Evolutionary conservation across 78 protist species (phyloP), one percentile per base, ranked within the genome.

Genomic region (Dictyostelium brefeldianum): DNA sequence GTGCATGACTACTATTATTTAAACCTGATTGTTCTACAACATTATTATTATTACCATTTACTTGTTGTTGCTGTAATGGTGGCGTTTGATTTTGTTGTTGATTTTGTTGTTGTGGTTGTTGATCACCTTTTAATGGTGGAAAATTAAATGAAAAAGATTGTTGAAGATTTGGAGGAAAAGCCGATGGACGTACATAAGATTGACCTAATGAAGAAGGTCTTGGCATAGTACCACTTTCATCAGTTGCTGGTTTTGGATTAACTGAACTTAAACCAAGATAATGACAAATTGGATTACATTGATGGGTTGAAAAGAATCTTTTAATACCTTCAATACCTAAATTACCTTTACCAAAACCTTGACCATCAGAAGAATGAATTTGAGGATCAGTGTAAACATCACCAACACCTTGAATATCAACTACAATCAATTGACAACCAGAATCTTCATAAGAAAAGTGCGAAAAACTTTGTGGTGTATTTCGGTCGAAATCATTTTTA

Each of bases 331-430:
- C 78, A 25, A 83, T 46, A 5, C 98, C 97, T 0, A 97, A 70
- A 78, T 97, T 93, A 10, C 98, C 98, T 73, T 94, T 91, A 1
- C 98, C 98, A 73, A 96, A 96, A 11, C 92, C 97, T 29, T 57
- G 70, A n/a, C 97, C 96, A 71, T 92, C 95, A 20, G 81, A 67
- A 5, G 97, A 83, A 51, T 97, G 99, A 31, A 97, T 90, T 74
- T 98, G 99, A 14, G 98, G 98, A n/a, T 98, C 98, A 31, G 99
- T 98, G 62, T 97, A 98, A 27, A 94, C 69, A 82, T 98, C 98
- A 4, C 80, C 98, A 14, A 96, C 98, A 15, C 99, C 99, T 71
- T 98, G 99, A 46, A 98, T 96, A 96, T 98, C 99, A 80, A 91
- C 90, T 0, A 98, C 95, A 10, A 98, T 77, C 70, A 97, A 36